These are phyloP conservation scores for Fomitopsis pinicola DNA, from an alignment of 1,284 basidiomycete genomes.

Conservation along the genomic window DNA sequence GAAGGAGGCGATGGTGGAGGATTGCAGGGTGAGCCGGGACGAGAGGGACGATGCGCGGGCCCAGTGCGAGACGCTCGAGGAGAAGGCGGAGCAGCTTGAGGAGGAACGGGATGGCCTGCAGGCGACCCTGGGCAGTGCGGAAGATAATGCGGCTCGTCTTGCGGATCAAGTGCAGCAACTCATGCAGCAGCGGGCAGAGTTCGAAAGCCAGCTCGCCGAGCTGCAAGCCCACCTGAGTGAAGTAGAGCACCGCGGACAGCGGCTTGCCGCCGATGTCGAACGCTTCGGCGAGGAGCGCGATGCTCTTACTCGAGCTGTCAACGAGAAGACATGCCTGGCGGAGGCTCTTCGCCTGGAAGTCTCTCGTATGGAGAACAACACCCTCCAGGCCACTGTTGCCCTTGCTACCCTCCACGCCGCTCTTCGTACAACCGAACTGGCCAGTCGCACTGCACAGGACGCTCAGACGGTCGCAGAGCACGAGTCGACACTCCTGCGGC, in stretches of 20 bases:
- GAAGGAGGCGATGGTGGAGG: slow-evolving; percentile 76
- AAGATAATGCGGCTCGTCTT: background rate
- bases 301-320: slow-evolving; percentile 5
- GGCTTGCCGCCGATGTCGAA: slow-evolving; percentile 8
- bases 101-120: slow-evolving; percentile 4
- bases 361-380: slow-evolving; percentile 11
- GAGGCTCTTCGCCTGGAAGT: slow-evolving; percentile 7
- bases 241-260: slow-evolving; percentile 7
- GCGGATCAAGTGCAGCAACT: background rate
- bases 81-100: slow-evolving; percentile 55
- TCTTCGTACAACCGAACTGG: slow-evolving; percentile 6
- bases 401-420: slow-evolving; percentile 27
- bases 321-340: slow-evolving; percentile 6
- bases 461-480: slow-evolving; percentile 9
- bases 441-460: slow-evolving; percentile 9
- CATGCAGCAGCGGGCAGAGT: background rate
- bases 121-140: background rate
- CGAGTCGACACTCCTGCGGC: slow-evolving; percentile 4
- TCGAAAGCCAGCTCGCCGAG: background rate
- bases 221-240: slow-evolving; percentile 2
- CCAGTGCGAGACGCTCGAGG: slow-evolving; percentile 36
- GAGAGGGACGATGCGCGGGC: slow-evolving; percentile 57
- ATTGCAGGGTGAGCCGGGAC: slow-evolving; percentile 69
- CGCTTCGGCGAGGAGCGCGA: slow-evolving; percentile 10
- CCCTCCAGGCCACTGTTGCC: slow-evolving; percentile 26